Conservation (phyloP, 1,284 basidiomycete genomes). For the Phenoliferia sp. region DNA sequence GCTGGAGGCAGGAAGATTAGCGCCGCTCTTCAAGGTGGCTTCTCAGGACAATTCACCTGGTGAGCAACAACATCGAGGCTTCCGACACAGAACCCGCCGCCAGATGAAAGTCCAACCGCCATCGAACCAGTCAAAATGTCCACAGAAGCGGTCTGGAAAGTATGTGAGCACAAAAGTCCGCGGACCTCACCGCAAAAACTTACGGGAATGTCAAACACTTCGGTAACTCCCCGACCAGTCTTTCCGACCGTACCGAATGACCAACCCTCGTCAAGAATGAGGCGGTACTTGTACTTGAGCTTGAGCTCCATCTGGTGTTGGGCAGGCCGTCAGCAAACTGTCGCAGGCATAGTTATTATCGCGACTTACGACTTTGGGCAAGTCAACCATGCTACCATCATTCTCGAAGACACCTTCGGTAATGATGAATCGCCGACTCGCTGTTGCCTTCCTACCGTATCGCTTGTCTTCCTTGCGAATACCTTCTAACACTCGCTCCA, state of each 20-base stretch:
- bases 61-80: slow-evolving; percentile 78
- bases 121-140: slow-evolving; percentile 68
- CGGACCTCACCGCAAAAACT: slow-evolving; percentile 34
- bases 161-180: neutral
- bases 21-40: neutral
- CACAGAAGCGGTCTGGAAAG: slow-evolving; percentile 47
- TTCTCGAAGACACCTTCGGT: slow-evolving; percentile 96
- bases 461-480: slow-evolving; percentile 85
- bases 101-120: slow-evolving; percentile 74
- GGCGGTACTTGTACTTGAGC: slow-evolving; percentile 88
- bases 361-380: slow-evolving; percentile 77
- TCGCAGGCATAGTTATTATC: neutral
- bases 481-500: slow-evolving; percentile 78
- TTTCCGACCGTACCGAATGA: slow-evolving; percentile 90
- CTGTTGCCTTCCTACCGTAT: slow-evolving; percentile 69
- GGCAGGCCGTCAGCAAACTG: neutral
- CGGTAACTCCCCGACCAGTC: slow-evolving; percentile 90
- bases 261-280: slow-evolving; percentile 89
- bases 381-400: slow-evolving; percentile 83
- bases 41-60: slow-evolving; percentile 52
- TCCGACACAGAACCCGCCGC: slow-evolving; percentile 94
- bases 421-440: slow-evolving; percentile 77
- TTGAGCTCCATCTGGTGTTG: slow-evolving; percentile 77
- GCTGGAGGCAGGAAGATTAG: slow-evolving; percentile 50
- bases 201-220: slow-evolving; percentile 85